These are phyloP conservation scores for Pleurotus tuber-regium DNA, from an alignment of 768 basidiomycete species.

Conservation along the genomic window DNA sequence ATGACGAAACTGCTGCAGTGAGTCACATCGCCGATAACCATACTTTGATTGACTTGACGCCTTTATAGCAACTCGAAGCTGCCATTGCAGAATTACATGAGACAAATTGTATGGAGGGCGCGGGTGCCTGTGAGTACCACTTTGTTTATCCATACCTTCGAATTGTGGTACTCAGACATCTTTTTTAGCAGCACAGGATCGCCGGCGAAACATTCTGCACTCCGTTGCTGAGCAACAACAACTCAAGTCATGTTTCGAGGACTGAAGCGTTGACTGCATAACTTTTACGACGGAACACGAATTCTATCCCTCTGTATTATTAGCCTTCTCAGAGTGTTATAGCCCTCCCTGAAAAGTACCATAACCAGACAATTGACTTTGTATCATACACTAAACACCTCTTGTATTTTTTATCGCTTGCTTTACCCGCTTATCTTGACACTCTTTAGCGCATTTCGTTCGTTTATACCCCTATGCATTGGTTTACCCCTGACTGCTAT, in stretches of 20 bases:
- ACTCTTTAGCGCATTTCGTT: conserved; percentile 4
- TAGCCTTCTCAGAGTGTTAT: background rate
- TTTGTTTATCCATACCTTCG: background rate
- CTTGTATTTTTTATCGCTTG: background rate
- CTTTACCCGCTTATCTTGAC: background rate
- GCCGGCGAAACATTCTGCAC: conserved; percentile 1
- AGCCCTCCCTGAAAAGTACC: background rate
- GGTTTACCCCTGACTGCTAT: background rate
- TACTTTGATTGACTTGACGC: background rate
- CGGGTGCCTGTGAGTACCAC: background rate
- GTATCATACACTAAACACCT: background rate
- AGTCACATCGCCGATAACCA: background rate
- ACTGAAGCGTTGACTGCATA: background rate
- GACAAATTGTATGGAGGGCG: background rate
- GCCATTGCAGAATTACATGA: conserved; percentile 3
- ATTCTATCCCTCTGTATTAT: background rate
- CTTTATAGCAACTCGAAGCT: conserved; percentile 5
- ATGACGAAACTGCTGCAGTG: conserved; percentile 6
- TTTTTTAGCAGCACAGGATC: conserved; percentile 7
- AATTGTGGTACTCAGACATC: no score
- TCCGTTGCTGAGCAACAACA: conserved; percentile 1
- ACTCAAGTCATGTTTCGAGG: conserved; percentile 7
- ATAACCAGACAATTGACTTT: background rate
- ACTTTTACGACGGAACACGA: background rate
- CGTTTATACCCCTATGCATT: conserved; percentile 13